Base-by-base conservation (phyloP, 257 asterid species). In the Solanum boliviense region DNA sequence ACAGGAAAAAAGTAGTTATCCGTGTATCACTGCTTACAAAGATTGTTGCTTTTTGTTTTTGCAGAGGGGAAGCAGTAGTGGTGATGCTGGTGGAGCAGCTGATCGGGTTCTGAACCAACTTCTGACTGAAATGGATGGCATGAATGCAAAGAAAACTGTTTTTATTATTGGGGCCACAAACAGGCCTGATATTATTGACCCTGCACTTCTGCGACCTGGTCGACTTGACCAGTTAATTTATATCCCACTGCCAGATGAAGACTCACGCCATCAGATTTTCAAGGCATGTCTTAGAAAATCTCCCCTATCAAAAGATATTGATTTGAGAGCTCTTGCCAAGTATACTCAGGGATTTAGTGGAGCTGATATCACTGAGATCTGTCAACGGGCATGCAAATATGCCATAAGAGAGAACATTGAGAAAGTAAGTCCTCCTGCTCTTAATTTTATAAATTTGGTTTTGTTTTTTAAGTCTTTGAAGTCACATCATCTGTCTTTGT, bases 71-170 rank as follows among this genome's bases (percentile, higher is more conserved):
- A 84, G 94, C 90, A 93, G 94, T 86, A 89, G 36, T 83, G 95
- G 95, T 87, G 95, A 93, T 92, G 94, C 92, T 31, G 95, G 94
- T 90, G 95, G 95, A 86, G 95, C 94, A 41, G 94, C 95, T 84
- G 95, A 93, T 76, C 89, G 95, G 39, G 95, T 93, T 73, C 92
- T 93, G 38, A 93, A 92, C 85, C 95, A 93, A 87, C 94, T 93
- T 68, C 89, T 93, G 89, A 93, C 95, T 36, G 95, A 93, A 86
- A 93, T 93, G 95, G 95, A 93, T 85, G 95, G 95, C 89, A 93
- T 91, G 95, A 88, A 91, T 8, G 94, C 95, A 5, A 93, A 91
- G 86, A 93, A 93, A 88, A 93, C 95, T 25, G 95, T 93, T 65
- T 93, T 93, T 74, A 93, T 93, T 46, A 93, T 93, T 78, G 95